These are phyloP conservation scores for Aegilops speltoides DNA, from an alignment of 176 grass and related monocot genomes.

Conservation along the genomic window DNA sequence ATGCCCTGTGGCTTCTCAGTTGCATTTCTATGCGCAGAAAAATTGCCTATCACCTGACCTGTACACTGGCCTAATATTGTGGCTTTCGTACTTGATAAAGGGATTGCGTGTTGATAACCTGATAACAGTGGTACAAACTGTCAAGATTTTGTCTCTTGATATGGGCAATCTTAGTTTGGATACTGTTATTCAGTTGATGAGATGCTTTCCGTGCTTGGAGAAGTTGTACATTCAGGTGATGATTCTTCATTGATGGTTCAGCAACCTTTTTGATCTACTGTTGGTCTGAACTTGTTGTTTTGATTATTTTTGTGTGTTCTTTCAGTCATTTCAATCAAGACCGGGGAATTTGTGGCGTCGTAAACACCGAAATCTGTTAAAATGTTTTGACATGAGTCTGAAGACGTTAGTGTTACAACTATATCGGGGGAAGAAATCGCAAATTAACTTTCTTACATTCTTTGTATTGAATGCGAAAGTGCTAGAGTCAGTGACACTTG, in stretches of 20 bases:
- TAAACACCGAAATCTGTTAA: not conserved
- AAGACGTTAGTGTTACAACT: not conserved
- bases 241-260: not conserved
- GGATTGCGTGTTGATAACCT: not conserved
- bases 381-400: not conserved
- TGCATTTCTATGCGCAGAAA: not conserved
- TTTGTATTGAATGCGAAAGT: not conserved
- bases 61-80: not conserved
- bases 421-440: not conserved
- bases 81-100: not conserved
- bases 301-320: not conserved
- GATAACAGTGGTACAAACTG: not conserved
- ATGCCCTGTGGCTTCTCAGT: not conserved
- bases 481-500: not conserved
- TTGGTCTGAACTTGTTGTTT: not conserved
- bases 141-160: not conserved
- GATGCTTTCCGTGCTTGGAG: constrained; percentile 9
- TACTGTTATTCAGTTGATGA: constrained; percentile 9
- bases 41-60: not conserved
- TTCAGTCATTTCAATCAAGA: not conserved
- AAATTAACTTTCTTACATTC: not conserved
- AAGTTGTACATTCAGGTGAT: constrained; percentile 8
- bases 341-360: not conserved
- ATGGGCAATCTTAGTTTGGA: not conserved
- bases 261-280: not conserved